A percentile compares a stretch with the other conserved stretches of the same genome.
phyloP scores from a whole-genome alignment of 805 yeast species.

The Nakazawaea ernobii region DNA sequence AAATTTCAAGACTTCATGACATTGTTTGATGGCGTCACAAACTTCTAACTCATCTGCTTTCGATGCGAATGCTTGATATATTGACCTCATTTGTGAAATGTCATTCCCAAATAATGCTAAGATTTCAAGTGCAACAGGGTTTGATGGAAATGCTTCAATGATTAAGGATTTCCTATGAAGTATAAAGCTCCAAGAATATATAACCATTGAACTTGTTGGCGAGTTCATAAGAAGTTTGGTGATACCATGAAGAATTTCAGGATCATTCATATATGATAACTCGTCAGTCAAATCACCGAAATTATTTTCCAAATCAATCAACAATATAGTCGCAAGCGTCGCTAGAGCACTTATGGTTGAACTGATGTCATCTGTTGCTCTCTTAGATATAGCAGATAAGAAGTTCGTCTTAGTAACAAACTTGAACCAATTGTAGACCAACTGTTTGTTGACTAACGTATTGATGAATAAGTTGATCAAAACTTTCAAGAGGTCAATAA shows the following conservation, averaged over 20 bases:
- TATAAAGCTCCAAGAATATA: slow-evolving; percentile 65
- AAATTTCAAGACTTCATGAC: slow-evolving; percentile 37
- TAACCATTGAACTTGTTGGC: slow-evolving; percentile 39
- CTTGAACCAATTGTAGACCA: slow-evolving; percentile 50
- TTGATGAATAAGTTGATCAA: slow-evolving; percentile 22
- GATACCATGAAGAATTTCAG: slow-evolving; percentile 30
- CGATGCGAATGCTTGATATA: slow-evolving; percentile 30
- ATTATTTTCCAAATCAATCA: slow-evolving; percentile 52
- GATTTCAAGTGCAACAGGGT: slow-evolving; percentile 17
- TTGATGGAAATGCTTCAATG: slow-evolving; percentile 32
- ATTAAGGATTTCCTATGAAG: slow-evolving; percentile 45
- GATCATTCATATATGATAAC: slow-evolving; percentile 35
- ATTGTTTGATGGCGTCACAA: slow-evolving; percentile 34
- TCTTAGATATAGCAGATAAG: slow-evolving; percentile 12
- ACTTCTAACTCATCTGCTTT: slow-evolving; percentile 37
- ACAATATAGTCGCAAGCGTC: slow-evolving; percentile 43
- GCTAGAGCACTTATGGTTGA: slow-evolving; percentile 35
- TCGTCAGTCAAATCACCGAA: slow-evolving; percentile 34
- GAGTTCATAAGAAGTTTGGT: slow-evolving; percentile 32
- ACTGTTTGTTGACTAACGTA: slow-evolving; percentile 20
- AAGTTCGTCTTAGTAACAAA: slow-evolving; percentile 34
- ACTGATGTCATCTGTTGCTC: not conserved
- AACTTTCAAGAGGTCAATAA: slow-evolving; percentile 13
- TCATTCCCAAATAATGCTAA: slow-evolving; percentile 17
- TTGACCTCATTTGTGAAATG: slow-evolving; percentile 6